Evolutionary conservation across 306 rosid genomes (phyloP).

Genomic region (Sphenostylis stenocarpa): DNA sequence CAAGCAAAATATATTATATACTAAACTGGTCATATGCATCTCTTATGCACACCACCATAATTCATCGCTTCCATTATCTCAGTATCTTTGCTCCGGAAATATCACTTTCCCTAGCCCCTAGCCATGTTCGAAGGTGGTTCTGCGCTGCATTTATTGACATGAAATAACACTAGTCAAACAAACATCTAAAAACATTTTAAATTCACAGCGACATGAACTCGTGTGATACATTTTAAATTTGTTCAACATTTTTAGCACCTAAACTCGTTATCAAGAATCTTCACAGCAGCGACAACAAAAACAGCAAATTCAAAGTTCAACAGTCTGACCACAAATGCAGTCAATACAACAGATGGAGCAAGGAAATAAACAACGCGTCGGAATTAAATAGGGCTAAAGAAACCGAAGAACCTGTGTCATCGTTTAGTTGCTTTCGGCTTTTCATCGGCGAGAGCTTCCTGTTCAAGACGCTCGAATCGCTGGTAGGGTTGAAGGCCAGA

Average conservation of each 20-base stretch:
- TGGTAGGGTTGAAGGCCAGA: conserved; percentile 53
- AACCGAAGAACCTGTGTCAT: conserved; percentile 34
- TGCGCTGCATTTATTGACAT: conserved; percentile 41
- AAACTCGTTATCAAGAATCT: not conserved
- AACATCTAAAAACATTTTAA: too few species aligned
- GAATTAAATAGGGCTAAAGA: not conserved
- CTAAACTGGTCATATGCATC: conserved; percentile 28
- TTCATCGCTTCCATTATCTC: conserved; percentile 75
- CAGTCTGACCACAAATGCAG: not conserved
- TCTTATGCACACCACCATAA: conserved; percentile 53
- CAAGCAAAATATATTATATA: not conserved
- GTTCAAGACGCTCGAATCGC: conserved; percentile 63
- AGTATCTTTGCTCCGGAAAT: conserved; percentile 51
- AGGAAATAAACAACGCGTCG: not conserved
- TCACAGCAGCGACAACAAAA: not conserved
- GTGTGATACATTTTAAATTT: not conserved
- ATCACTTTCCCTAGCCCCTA: conserved; percentile 63
- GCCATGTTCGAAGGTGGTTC: conserved; percentile 52
- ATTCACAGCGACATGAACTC: too few species aligned
- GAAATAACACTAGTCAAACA: conserved; percentile 17
- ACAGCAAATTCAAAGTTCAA: too few species aligned
- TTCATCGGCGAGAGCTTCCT: conserved; percentile 67
- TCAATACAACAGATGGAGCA: not conserved
- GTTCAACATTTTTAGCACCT: not conserved
- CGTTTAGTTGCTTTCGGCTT: conserved; percentile 58